Evolutionary conservation across 1,139 yeast species (phyloP), one percentile per base, ranked within the genome.

Genomic region (Candida neerlandica): DNA sequence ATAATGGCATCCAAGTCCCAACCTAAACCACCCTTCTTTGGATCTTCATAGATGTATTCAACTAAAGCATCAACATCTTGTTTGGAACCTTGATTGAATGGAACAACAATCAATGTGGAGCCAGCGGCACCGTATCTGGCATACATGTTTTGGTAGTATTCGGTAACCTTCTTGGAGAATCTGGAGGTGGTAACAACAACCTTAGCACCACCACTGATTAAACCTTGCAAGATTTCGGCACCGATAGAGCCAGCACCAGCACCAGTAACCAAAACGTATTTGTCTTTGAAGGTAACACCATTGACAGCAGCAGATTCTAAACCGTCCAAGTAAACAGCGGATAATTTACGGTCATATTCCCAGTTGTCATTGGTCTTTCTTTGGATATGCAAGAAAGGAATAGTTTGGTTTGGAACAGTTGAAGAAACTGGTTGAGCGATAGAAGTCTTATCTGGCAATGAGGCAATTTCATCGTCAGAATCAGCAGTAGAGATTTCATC

Each of bases 181-280:
- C 97, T 84, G 32, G 97, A 91, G 48, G 99, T 94, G 43, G 99
- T 94, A 51, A 94, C 97, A 67, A 94, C 78, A 61, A 92, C 97
- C 71, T 89, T 89, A 51, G 99, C 98, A 79, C 99, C 99, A 75
- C 99, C 99, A 67, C 95, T 85, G 51, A 94, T 78, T 68, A 94
- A 80, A 58, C 99, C 99, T 77, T 89, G 96, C 68, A 94, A 80
- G 59, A 94, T 84, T 72, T 94, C 97, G 54, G 97, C 97, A 74
- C 98, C 99, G 69, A 94, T 94, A 47, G 99, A 94, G 46, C 98
- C 99, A 48, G 90, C 94, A 78, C 99, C 99, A 47, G 98, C 98
- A 78, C 99, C 99, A 48, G 99, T 94, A 60, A 94, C 80, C 65
- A 94, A 82, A 48, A 92, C 97, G 59, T 86, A 85, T 73, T 91